Evolutionary conservation across 345 rosid species (phyloP), one percentile per base, ranked within the genome.

Genomic region (Murraya koenigii): DNA sequence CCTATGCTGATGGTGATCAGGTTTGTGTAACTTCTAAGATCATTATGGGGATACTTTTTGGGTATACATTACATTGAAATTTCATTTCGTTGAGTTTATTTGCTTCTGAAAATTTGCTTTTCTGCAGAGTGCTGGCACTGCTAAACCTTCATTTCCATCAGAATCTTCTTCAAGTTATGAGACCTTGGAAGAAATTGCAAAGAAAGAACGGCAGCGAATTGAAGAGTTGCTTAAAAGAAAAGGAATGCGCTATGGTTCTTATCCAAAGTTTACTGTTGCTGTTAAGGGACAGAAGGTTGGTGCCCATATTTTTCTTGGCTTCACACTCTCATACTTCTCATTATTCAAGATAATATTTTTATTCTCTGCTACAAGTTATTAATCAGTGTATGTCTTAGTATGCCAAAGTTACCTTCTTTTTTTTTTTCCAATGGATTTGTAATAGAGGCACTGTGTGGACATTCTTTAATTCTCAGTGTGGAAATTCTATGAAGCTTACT

Each of bases 221-320:
- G 93, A 91, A 85, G 87, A 90, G 65, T 80, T 72, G 32, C 87
- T 95, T 77, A 81, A 56, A 77, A 82, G 75, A 33, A 95, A 90
- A 89, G 95, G 93, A 83, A 35, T 84, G 66, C 82, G 41, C 20
- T 14, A 72, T 74, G 91, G 95, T 75, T 83, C 88, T 82, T 90
- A 79, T 84, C 99, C 99, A 35, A 88, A 85, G 62, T 92, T 92
- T 71, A 84, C 84, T 56, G 88, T 95, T 54, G 89, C 92, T 67
- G 92, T 91, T 77, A 95, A 91, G 84, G 98, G 98, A 75, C 97
- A 90, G 88, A 93, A 91, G 98, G 99, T 94, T 81, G 30, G 75
- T 71, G 25, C 71, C 22, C 9, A 67, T 52, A n/a, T 58, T 55
- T 69, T 68, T 17, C 25, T 6, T 44, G 14, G 11, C 19, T 20